Base-by-base conservation (phyloP, 2,329 filamentous ascomycete genomes). In the Dactylellina cionopaga region DNA sequence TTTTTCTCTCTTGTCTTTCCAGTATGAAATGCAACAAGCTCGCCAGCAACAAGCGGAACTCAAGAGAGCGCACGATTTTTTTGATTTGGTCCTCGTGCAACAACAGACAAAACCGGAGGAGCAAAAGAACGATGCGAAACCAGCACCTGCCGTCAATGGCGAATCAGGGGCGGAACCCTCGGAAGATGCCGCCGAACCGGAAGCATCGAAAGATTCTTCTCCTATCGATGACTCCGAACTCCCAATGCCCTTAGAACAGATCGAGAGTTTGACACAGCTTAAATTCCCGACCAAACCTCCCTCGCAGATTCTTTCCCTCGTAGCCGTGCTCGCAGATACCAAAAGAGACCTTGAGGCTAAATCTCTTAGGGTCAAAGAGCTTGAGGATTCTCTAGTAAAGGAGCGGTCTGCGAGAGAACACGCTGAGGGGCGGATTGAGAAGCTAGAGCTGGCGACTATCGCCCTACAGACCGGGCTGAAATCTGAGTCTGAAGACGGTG, bases 21-120 rank as follows among this genome's bases (percentile, higher is more conserved):
- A 97, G 92, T 86, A 88, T 77, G 95, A 99, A 82, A 92, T 98
- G 86, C 92, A 93, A 79, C 89, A 89, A 77, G 94, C 95, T 39
- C 90, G 90, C 76, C 87, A 96, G 74, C 94, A 98, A 79, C 89
- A 91, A 2, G 89, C 92, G 77, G 94, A 98, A 76, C 85, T 99
- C 27, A 86, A 88, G 33, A 88, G 92, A 62, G 93, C 94, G 1
- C 88, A 90, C 74, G 88, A 92, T 60, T 96, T 95, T 77, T 85
- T 98, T 75, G 88, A 88, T 70, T 85, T 89, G 0, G 84, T 98
- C 5, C 82, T 96, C 85, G 83, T 47, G 25, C 46, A 33, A 39
- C 44, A 24, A 29, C 44, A 54, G 11, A n/a, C 58, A 17, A 1
- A 25, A 2, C 43, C 27, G 1, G 60, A 65, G 46, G 4, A 35